A percentile compares a stretch with the other conserved stretches of the same genome.
Conservation (phyloP, 768 basidiomycete genomes). For the Rhodotorula babjevae region DNA sequence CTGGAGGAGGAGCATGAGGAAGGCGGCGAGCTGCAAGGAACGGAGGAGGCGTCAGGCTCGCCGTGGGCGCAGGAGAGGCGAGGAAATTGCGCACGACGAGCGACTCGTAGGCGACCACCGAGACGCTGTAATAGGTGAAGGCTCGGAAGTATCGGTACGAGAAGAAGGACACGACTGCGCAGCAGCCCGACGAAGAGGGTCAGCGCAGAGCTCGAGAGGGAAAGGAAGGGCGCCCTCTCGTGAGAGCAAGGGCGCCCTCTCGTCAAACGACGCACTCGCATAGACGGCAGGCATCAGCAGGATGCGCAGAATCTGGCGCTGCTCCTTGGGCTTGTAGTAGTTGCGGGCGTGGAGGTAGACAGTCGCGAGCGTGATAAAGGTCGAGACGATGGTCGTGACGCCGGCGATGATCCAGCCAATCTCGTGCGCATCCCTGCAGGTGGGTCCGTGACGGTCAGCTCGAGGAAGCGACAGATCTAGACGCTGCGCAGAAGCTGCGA, state of each 20-base stretch:
- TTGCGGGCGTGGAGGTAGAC: slow-evolving; percentile 15
- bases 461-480: too few species aligned
- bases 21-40: slow-evolving; percentile 69
- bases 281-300: slow-evolving; percentile 34
- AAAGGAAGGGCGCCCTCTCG: too few species aligned
- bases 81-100: slow-evolving; percentile 13
- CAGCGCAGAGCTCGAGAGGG: slow-evolving; percentile 40
- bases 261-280: background rate
- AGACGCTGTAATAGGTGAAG: slow-evolving; percentile 53
- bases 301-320: slow-evolving; percentile 28
- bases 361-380: slow-evolving; percentile 8
- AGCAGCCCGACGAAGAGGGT: slow-evolving; percentile 50
- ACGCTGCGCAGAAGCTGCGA: too few species aligned
- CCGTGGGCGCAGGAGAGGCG: background rate
- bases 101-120: slow-evolving; percentile 35
- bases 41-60: too few species aligned
- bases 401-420: slow-evolving; percentile 23
- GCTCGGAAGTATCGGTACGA: slow-evolving; percentile 76
- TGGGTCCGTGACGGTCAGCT: too few species aligned
- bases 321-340: slow-evolving; percentile 31
- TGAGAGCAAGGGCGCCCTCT: too few species aligned
- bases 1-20: slow-evolving; percentile 76
- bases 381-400: slow-evolving; percentile 1
- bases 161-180: slow-evolving; percentile 74
- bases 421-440: slow-evolving; percentile 21